These are phyloP conservation scores for Penicillium sp. DNA, from an alignment of 2,329 filamentous ascomycete species.

Conservation along the genomic window DNA sequence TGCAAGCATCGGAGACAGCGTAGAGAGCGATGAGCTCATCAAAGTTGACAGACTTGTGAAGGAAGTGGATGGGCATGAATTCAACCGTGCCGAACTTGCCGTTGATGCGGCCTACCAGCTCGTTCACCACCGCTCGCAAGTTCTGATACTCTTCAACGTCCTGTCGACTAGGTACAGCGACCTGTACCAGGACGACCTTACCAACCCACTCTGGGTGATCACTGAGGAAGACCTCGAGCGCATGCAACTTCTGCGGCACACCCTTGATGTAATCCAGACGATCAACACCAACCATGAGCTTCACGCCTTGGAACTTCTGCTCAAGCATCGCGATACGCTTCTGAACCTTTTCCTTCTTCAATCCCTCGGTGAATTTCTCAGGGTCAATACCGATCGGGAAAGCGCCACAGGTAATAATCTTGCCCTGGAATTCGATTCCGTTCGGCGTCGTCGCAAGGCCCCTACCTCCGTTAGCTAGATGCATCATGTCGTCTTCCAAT, in stretches of 20 bases:
- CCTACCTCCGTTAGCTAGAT: slow-evolving; percentile 26
- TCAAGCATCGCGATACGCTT: slow-evolving; percentile 81
- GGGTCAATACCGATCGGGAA: slow-evolving; percentile 98
- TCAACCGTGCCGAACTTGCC: slow-evolving; percentile 94
- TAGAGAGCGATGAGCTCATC: slow-evolving; percentile 94
- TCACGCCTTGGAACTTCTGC: slow-evolving; percentile 91
- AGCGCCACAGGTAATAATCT: slow-evolving; percentile 85
- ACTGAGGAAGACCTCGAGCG: slow-evolving; percentile 91
- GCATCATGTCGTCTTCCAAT: neutral
- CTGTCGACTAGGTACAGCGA: slow-evolving; percentile 89
- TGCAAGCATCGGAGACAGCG: slow-evolving; percentile 84
- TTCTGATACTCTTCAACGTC: slow-evolving; percentile 99
- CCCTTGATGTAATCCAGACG: slow-evolving; percentile 98
- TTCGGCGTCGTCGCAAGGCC: slow-evolving; percentile 74
- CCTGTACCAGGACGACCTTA: slow-evolving; percentile 93
- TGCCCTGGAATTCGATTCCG: slow-evolving; percentile 85
- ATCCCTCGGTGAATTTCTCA: slow-evolving; percentile 87
- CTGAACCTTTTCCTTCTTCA: slow-evolving; percentile 81
- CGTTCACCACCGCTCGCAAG: slow-evolving; percentile 89
- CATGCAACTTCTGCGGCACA: slow-evolving; percentile 94
- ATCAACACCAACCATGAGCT: slow-evolving; percentile 95
- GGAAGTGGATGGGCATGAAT: slow-evolving; percentile 98
- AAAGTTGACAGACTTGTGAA: slow-evolving; percentile 93
- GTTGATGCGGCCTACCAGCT: slow-evolving; percentile 94
- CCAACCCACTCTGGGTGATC: slow-evolving; percentile 98